Conservation (phyloP, 1,139 yeast species). For the Keqinozyma sinolaborantium region DNA sequence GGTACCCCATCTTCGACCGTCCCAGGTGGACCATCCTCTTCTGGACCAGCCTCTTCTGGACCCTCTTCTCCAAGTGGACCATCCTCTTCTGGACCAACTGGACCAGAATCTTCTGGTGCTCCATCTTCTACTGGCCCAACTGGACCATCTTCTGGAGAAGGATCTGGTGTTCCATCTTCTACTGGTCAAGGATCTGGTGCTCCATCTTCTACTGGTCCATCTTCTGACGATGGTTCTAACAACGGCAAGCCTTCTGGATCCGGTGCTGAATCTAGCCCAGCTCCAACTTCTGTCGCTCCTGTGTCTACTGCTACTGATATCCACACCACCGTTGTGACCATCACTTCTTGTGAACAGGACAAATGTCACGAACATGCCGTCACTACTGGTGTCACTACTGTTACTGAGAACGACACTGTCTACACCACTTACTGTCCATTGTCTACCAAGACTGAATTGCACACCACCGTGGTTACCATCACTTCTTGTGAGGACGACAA, state of each 20-base stretch:
- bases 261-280: slow-evolving; percentile 2
- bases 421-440: slow-evolving; percentile 36
- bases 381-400: slow-evolving; percentile 16
- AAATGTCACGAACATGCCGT: slow-evolving; percentile 26
- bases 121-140: slow-evolving; percentile 9
- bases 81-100: slow-evolving; percentile 8
- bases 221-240: slow-evolving; percentile 3
- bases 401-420: slow-evolving; percentile 21
- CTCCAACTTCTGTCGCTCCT: background rate
- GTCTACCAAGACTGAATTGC: slow-evolving; percentile 6
- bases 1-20: no score
- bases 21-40: slow-evolving; percentile 4
- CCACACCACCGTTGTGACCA: slow-evolving; percentile 28
- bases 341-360: slow-evolving; percentile 45
- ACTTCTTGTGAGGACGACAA: slow-evolving; percentile 38
- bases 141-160: slow-evolving; percentile 8
- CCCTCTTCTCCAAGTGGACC: slow-evolving; percentile 10
- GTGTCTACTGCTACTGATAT: slow-evolving; percentile 16
- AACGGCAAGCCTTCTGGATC: slow-evolving; percentile 1
- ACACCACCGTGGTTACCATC: no score
- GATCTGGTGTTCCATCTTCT: slow-evolving; percentile 8
- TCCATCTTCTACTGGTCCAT: slow-evolving; percentile 2
- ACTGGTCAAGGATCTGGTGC: slow-evolving; percentile 5
- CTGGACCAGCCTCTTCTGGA: slow-evolving; percentile 8
- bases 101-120: slow-evolving; percentile 7